Percentiles rank a stretch among this genome's conserved stretches.
phyloP scores from a whole-genome alignment of 2,329 filamentous ascomycete genomes.

The Exophiala dermatitidis region DNA sequence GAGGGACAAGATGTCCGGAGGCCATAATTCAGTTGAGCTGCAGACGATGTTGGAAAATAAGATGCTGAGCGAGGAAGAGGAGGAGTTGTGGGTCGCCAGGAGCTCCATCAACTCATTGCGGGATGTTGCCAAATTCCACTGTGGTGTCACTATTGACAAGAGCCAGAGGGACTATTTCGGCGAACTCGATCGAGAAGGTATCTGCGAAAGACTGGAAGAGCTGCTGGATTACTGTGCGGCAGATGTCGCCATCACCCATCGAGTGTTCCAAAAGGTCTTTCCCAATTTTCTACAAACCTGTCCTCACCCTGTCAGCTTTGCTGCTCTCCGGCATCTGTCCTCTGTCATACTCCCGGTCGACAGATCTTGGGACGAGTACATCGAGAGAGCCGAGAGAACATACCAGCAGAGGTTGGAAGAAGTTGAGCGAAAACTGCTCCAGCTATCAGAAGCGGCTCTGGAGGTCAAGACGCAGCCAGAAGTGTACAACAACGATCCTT shows the following conservation, averaged over 20 bases:
- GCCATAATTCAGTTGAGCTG: conserved; percentile 64
- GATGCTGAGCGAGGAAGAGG: conserved; percentile 69
- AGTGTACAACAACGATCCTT: conserved; percentile 72
- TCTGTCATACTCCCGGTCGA: conserved; percentile 88
- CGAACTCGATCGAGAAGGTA: conserved; percentile 63
- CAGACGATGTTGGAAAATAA: conserved; percentile 62
- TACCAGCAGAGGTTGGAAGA: conserved; percentile 69
- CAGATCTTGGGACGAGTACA: conserved; percentile 77
- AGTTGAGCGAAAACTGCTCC: conserved; percentile 68
- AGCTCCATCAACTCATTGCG: conserved; percentile 92
- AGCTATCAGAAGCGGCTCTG: conserved; percentile 68
- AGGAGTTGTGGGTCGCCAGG: conserved; percentile 89
- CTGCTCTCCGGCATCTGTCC: conserved; percentile 84
- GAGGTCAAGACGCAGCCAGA: conserved; percentile 62
- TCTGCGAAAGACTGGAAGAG: conserved; percentile 66
- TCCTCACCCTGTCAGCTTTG: conserved; percentile 95
- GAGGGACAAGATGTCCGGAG: conserved; percentile 67
- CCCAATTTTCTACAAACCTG: conserved; percentile 82
- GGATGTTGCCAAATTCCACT: conserved; percentile 94
- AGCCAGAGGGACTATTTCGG: conserved; percentile 78
- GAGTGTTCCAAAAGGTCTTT: conserved; percentile 89
- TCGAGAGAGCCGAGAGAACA: conserved; percentile 74
- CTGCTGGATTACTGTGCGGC: conserved; percentile 90
- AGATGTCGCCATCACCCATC: conserved; percentile 87
- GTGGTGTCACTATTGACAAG: conserved; percentile 87